A percentile compares a stretch with the other conserved stretches of the same genome.
Conservation (phyloP, 352 stramenopile species). For the Phytophthora sansomeana region DNA sequence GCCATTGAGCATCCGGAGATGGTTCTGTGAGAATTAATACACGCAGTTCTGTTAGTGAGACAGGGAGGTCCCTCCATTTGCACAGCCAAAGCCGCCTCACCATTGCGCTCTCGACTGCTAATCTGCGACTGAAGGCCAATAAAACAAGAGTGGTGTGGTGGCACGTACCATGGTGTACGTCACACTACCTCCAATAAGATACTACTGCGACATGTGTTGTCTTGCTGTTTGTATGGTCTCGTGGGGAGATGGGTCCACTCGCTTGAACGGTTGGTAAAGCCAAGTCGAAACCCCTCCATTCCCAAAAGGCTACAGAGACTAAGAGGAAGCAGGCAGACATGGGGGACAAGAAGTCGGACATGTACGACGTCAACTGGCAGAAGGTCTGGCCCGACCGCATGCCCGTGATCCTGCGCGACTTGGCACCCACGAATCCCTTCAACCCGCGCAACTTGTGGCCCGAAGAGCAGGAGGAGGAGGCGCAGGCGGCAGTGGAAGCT, state of each 20-base stretch:
- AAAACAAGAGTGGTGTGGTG: not conserved
- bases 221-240: conserved; percentile 23
- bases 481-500: conserved; percentile 13
- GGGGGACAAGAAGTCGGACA: conserved; percentile 76
- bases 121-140: conserved; percentile 17
- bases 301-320: conserved; percentile 3
- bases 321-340: conserved; percentile 29
- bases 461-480: conserved; percentile 72
- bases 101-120: conserved; percentile 18
- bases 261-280: conserved; percentile 30
- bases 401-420: conserved; percentile 86
- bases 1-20: conserved; percentile 36
- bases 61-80: not conserved
- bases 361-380: conserved; percentile 91
- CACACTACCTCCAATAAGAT: conserved; percentile 19
- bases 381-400: conserved; percentile 91
- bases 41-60: not conserved
- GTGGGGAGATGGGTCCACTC: conserved; percentile 5
- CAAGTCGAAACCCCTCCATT: conserved; percentile 5
- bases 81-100: not conserved
- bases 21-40: conserved; percentile 30
- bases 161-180: not conserved
- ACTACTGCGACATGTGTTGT: conserved; percentile 25
- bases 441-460: conserved; percentile 89
- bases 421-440: conserved; percentile 88